Evolutionary conservation across 257 asterid genomes (phyloP), one percentile per base, ranked within the genome.

Genomic region (Rauvolfia tetraphylla): DNA sequence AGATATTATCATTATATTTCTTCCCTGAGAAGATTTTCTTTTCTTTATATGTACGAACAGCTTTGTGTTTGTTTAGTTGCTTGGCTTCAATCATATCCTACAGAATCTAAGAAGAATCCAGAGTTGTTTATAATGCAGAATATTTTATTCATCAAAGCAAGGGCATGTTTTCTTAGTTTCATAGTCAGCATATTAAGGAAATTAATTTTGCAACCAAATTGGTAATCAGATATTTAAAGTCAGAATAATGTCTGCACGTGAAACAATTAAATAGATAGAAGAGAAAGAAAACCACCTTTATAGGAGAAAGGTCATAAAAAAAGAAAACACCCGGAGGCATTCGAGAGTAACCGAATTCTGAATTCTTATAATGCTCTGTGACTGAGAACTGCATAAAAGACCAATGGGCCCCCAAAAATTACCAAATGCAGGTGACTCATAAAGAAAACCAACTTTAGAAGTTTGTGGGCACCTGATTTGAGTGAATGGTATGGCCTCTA

Each of bases 261-360:
- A 27, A 57, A 38, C 7, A 53, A 76, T 9, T n/a, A 25, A 76
- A 23, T 4, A 39, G 10, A 3, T 25, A 73, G 75, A 73, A 67
- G 78, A 73, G 22, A 77, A 49, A 46, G 48, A 14, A 71, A 29
- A 23, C 76, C 58, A 91, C 99, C 98, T 90, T 90, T 77, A 95
- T 95, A 58, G 99, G 99, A 80, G 98, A 93, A 82, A 91, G 94
- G 77, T 95, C 99, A 79, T 93, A 95, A 77, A 82, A 90, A 91
- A 95, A 93, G 96, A 86, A 91, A 81, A 93, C 97, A 72, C 99
- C 99, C 11, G 97, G 96, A 76, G 82, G 86, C 56, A 96, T 74
- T 76, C 87, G 86, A 80, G 84, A 82, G 62, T 33, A 89, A 79
- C 92, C 97, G 76, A 42, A 68, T 59, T 93, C 95, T 34, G 91